Evolutionary conservation across 179 eudicot species (phyloP), one percentile per base, ranked within the genome.

Genomic region (Patellifolia procumbens): DNA sequence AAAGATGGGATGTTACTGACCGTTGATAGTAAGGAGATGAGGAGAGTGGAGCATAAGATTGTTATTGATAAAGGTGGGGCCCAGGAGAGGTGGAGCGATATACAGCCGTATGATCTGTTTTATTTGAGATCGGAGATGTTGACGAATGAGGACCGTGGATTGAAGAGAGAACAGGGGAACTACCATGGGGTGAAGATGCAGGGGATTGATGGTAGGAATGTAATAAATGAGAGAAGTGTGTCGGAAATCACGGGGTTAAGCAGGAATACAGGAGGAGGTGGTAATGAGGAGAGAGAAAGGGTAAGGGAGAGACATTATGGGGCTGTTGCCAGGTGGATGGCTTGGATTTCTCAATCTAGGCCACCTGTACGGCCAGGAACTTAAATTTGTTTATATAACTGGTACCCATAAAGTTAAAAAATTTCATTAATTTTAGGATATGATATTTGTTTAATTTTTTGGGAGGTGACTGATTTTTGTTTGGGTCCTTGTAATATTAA

Each of bases 161-260:
- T n/a, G n/a, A n/a, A n/a, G n/a, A n/a, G n/a, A n/a, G n/a, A n/a
- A n/a, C n/a, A 5, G 20, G 75, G 79, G 10, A 83, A 66, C 24
- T 48, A 53, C 24, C 62, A 37, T 63, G 56, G 64, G 76, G 71
- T 12, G 62, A 63, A 16, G 73, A 42, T 20, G 52, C 75, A 81
- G 72, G 74, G 55, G 78, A 52, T 42, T 39, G 6, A 3, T 86
- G 90, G 88, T 81, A 87, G 81, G 43, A 72, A 28, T 31, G 90
- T 86, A 85, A 90, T 85, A 26, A 87, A 84, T 71, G 91, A 52
- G 79, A 87, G 98, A 87, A 88, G 97, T 63, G 92, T 89, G 92
- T 92, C 98, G 83, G 98, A 92, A 84, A 87, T 89, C 76, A 92
- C 89, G 61, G 96, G 94, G 64, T 42, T 90, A 79, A 92, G 92